Evolutionary conservation across 768 basidiomycete genomes (phyloP).

Genomic region (Lentinula detonsa): DNA sequence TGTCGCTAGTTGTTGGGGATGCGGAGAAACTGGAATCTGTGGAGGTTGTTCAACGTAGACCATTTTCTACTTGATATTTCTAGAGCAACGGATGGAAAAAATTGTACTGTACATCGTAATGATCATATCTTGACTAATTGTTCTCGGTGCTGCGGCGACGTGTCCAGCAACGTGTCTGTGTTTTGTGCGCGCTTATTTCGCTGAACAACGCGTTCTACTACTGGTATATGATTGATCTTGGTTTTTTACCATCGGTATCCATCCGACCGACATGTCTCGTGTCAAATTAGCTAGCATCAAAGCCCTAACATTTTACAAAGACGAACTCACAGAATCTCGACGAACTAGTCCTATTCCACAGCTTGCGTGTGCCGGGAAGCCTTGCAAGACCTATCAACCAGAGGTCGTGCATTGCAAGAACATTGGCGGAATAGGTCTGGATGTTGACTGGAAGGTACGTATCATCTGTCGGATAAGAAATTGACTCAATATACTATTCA

Average conservation of each 20-base stretch:
- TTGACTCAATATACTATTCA: conserved; percentile 21
- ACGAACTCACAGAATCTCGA: conserved; percentile 54
- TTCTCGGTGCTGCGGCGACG: not conserved
- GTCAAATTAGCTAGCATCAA: conserved; percentile 67
- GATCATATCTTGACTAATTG: not conserved
- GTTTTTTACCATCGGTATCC: not conserved
- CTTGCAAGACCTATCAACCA: conserved; percentile 74
- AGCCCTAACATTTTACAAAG: conserved; percentile 75
- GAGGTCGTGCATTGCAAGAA: conserved; percentile 83
- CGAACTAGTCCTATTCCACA: conserved; percentile 70
- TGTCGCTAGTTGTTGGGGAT: conserved; percentile 83
- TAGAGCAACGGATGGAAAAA: not conserved
- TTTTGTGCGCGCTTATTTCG: not conserved
- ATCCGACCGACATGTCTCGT: conserved; percentile 47
- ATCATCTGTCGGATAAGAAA: not conserved
- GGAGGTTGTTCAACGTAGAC: conserved; percentile 51
- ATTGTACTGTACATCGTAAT: not conserved
- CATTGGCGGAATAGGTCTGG: conserved; percentile 68
- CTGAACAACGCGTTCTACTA: not conserved
- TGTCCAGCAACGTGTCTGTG: not conserved
- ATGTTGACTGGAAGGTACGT: conserved; percentile 87
- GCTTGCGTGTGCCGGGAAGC: conserved; percentile 71
- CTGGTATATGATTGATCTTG: not conserved
- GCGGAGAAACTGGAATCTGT: conserved; percentile 61
- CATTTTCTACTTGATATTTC: not conserved